Conservation (phyloP, 1,284 basidiomycete genomes). For the Ganoderma resinaceum region DNA sequence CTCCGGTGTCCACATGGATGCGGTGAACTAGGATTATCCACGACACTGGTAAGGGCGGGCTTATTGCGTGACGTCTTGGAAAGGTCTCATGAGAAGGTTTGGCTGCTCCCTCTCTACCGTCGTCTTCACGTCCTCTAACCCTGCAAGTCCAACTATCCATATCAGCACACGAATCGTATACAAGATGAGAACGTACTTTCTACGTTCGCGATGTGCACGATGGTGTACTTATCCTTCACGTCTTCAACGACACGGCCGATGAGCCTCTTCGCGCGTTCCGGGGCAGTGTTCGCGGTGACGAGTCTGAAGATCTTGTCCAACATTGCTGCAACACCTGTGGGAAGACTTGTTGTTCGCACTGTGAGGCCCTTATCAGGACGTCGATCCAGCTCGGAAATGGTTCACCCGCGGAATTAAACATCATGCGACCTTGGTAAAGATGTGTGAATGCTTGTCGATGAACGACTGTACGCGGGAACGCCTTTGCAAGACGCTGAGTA, state of each 20-base stretch:
- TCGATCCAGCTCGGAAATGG: background rate
- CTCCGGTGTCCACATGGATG: slow-evolving; percentile 36
- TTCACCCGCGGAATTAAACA: background rate
- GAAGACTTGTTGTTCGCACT: background rate
- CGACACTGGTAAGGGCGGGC: background rate
- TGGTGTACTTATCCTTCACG: slow-evolving; percentile 31
- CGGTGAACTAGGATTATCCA: slow-evolving; percentile 26
- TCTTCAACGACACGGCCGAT: slow-evolving; percentile 34
- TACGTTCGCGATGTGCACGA: slow-evolving; percentile 30
- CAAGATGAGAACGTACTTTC: slow-evolving; percentile 28
- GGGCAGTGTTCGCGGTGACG: slow-evolving; percentile 35
- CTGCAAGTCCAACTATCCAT: slow-evolving; percentile 3
- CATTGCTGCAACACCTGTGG: background rate
- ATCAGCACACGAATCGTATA: background rate
- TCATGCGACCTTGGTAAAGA: background rate
- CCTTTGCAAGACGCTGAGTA: background rate
- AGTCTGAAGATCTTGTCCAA: slow-evolving; percentile 19
- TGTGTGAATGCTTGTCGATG: background rate
- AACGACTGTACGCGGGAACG: background rate
- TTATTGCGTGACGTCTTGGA: too few relatives aligned
- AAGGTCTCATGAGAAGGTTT: slow-evolving; percentile 29
- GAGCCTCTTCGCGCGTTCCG: slow-evolving; percentile 34
- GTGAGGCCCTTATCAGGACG: background rate
- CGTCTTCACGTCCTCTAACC: slow-evolving; percentile 28
- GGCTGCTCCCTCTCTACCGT: slow-evolving; percentile 30